These are phyloP conservation scores for Aureobasidium sp. DNA, from an alignment of 2,329 filamentous ascomycete genomes.

Conservation along the genomic window DNA sequence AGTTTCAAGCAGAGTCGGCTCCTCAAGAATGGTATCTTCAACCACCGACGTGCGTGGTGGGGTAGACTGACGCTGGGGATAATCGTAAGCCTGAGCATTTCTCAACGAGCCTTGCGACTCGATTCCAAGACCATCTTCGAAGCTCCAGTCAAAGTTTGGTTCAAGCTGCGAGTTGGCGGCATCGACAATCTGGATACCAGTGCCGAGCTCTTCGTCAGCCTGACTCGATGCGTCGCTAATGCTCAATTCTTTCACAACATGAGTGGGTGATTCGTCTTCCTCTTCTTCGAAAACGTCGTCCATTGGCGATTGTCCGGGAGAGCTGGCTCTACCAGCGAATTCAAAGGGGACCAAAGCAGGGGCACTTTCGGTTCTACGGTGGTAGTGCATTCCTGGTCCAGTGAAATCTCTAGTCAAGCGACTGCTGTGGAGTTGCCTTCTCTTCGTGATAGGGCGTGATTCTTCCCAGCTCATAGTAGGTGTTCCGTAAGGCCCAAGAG, in stretches of 20 bases:
- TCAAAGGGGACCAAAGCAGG: slow-evolving; percentile 74
- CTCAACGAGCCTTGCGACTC: not conserved
- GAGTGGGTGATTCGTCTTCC: slow-evolving; percentile 53
- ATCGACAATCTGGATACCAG: slow-evolving; percentile 41
- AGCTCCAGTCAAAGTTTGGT: slow-evolving; percentile 30
- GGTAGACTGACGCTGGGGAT: not conserved
- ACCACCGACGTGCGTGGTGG: slow-evolving; percentile 12
- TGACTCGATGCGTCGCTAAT: not conserved
- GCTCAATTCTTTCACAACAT: not conserved
- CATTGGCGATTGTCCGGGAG: slow-evolving; percentile 54
- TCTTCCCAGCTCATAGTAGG: slow-evolving; percentile 62
- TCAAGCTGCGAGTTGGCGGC: slow-evolving; percentile 26
- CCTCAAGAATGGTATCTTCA: slow-evolving; percentile 29
- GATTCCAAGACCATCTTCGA: slow-evolving; percentile 33
- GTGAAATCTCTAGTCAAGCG: slow-evolving; percentile 60
- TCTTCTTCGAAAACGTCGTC: slow-evolving; percentile 83
- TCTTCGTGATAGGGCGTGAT: slow-evolving; percentile 35
- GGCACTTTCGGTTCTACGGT: slow-evolving; percentile 70
- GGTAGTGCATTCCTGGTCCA: slow-evolving; percentile 65
- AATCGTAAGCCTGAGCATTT: not conserved
- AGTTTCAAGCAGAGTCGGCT: slow-evolving; percentile 34
- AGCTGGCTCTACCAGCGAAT: slow-evolving; percentile 19
- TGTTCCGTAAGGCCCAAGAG: slow-evolving; percentile 85
- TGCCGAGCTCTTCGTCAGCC: slow-evolving; percentile 22
- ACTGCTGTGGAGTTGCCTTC: slow-evolving; percentile 68